Evolutionary conservation across 805 yeast genomes (phyloP), one percentile per base, ranked within the genome.

Genomic region (Danielia reshetovae): DNA sequence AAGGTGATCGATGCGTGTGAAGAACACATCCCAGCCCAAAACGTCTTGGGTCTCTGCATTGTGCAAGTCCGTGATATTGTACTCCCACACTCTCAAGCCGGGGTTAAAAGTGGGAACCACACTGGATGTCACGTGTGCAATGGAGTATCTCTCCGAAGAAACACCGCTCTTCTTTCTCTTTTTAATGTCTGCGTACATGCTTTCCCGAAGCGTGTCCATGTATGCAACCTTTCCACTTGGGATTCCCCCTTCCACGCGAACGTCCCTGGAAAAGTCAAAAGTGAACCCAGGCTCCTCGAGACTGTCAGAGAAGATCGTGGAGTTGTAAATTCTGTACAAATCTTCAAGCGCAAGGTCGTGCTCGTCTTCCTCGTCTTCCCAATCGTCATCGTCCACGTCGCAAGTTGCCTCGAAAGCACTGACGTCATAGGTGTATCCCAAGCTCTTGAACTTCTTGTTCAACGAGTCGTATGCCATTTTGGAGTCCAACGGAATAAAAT

Each of bases 21-120:
- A 79, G 49, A 83, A 81, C 4, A 46, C 51, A 33, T 63, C 69
- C 93, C 93, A 84, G 5, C 82, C 70, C 39, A 65, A 65, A 44
- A 44, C 60, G 17, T 34, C 19, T 11, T 36, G 24, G 30, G 35
- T 13, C 19, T 37, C 29, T 18, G 48, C 36, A 13, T 43, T 46
- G n/a, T 54, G 61, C 29, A 83, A 52, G 1, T 69, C 81, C 0
- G 85, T 72, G 24, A 75, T 73, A 51, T 86, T 86, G 56, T 86
- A 86, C 54, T 86, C 95, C 93, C 94, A 86, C 2, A 86, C 78
- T 43, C 95, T 68, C 41, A 86, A 52, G 4, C 88, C 85, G 4
- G 96, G 88, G 45, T 84, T 85, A 60, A 80, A 87, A 0, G 94
- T 86, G 3, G 96, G 95, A 10, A 87, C 75, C 10, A 86, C 77